These are phyloP conservation scores for Cetraspora pellucida DNA, from an alignment of 192 early-diverging fungal genomes.

Conservation along the genomic window DNA sequence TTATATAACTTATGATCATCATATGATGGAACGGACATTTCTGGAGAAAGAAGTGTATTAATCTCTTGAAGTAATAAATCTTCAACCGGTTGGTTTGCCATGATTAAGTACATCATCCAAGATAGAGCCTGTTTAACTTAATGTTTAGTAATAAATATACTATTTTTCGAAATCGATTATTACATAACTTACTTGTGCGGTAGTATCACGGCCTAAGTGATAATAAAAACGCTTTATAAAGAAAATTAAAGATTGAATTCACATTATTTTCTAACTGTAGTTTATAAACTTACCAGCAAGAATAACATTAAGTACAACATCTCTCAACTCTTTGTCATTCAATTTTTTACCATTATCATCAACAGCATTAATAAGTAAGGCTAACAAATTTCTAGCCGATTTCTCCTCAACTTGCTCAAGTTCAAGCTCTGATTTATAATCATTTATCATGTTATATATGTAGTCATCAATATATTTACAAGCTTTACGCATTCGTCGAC, in stretches of 20 bases:
- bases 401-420: slow-evolving; percentile 35
- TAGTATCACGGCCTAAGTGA: slow-evolving; percentile 58
- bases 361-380: slow-evolving; percentile 50
- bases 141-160: no score
- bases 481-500: slow-evolving; percentile 35
- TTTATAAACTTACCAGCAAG: slow-evolving; percentile 7
- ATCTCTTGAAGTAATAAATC: slow-evolving; percentile 43
- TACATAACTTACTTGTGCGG: slow-evolving; percentile 50
- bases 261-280: no score
- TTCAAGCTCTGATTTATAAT: slow-evolving; percentile 13
- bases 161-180: no score
- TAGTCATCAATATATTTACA: slow-evolving; percentile 37
- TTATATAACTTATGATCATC: slow-evolving; percentile 17
- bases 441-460: slow-evolving; percentile 40
- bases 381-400: slow-evolving; percentile 38
- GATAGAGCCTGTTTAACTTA: slow-evolving; percentile 28
- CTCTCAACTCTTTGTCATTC: slow-evolving; percentile 46
- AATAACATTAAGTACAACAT: slow-evolving; percentile 54
- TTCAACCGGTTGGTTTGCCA: slow-evolving; percentile 44
- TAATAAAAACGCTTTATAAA: slow-evolving; percentile 8
- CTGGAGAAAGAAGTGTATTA: background rate
- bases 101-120: slow-evolving; percentile 57
- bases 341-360: slow-evolving; percentile 46
- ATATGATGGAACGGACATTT: slow-evolving; percentile 33
- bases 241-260: no score